phyloP scores from a whole-genome alignment of 495 filamentous ascomycete genomes.

The Tuber brumale region DNA sequence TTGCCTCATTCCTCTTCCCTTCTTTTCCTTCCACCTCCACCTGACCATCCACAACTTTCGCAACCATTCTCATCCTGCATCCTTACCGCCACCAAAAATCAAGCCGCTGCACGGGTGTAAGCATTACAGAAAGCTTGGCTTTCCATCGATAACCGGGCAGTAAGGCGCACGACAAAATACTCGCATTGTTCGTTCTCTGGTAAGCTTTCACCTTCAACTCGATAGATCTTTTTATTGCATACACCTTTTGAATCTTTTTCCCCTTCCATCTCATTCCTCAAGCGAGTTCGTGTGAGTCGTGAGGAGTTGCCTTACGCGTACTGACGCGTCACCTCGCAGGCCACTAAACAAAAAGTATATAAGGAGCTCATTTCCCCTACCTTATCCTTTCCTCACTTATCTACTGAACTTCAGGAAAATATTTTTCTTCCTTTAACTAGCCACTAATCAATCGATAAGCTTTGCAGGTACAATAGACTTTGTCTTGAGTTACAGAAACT shows the following conservation, averaged over 20 bases:
- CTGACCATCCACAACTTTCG: background rate
- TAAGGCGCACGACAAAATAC: background rate
- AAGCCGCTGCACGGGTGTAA: background rate
- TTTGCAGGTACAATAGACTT: background rate
- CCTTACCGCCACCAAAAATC: background rate
- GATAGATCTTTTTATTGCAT: background rate
- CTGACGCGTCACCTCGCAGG: background rate
- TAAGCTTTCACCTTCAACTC: background rate
- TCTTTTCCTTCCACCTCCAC: background rate
- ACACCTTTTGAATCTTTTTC: background rate
- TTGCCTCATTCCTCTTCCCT: background rate
- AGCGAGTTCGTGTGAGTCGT: background rate
- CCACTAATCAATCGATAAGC: background rate
- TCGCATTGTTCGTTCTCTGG: background rate
- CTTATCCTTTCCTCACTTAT: slow-evolving; percentile 45
- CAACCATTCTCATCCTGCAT: background rate
- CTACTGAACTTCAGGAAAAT: background rate
- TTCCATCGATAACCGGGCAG: background rate
- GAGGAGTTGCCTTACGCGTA: background rate
- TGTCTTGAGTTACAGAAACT: background rate
- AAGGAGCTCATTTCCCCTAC: slow-evolving; percentile 30
- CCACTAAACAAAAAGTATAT: background rate
- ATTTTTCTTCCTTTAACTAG: background rate
- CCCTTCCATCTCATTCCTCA: background rate
- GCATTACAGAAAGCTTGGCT: background rate